Evolutionary conservation across 2,329 filamentous ascomycete species (phyloP).

Genomic region (Ceratocystis destructans): DNA sequence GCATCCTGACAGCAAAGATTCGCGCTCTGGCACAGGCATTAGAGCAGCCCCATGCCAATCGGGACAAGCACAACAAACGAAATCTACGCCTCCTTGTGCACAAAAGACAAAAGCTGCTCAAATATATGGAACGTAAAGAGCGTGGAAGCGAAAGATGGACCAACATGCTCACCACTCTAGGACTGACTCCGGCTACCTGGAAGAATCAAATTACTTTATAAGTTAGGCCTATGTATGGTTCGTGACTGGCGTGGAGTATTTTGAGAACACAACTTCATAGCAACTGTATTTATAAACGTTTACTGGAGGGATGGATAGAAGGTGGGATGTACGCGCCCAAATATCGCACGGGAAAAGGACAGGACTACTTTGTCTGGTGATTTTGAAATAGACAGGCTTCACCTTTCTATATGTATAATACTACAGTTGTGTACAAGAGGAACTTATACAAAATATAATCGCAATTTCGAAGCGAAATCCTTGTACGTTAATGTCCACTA

Average conservation of each 20-base stretch:
- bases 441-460: background rate
- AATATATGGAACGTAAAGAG: constrained; percentile 79
- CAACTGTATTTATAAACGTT: constrained; percentile 18
- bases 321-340: background rate
- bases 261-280: constrained; percentile 9
- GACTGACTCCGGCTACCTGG: constrained; percentile 78
- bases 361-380: background rate
- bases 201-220: constrained; percentile 74
- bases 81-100: constrained; percentile 79
- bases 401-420: constrained; percentile 18
- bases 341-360: background rate
- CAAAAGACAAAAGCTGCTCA: constrained; percentile 72
- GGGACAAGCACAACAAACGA: constrained; percentile 88
- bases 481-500: background rate
- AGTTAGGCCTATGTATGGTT: constrained; percentile 18
- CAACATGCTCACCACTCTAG: constrained; percentile 69
- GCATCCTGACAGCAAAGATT: constrained; percentile 90
- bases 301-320: constrained; percentile 3
- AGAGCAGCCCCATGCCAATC: constrained; percentile 52
- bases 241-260: background rate
- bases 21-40: constrained; percentile 61
- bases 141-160: constrained; percentile 82
- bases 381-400: constrained; percentile 15
- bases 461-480: background rate
- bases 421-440: constrained; percentile 14